phyloP scores from a whole-genome alignment of 2,329 filamentous ascomycete genomes.

The Alternaria consortialis region DNA sequence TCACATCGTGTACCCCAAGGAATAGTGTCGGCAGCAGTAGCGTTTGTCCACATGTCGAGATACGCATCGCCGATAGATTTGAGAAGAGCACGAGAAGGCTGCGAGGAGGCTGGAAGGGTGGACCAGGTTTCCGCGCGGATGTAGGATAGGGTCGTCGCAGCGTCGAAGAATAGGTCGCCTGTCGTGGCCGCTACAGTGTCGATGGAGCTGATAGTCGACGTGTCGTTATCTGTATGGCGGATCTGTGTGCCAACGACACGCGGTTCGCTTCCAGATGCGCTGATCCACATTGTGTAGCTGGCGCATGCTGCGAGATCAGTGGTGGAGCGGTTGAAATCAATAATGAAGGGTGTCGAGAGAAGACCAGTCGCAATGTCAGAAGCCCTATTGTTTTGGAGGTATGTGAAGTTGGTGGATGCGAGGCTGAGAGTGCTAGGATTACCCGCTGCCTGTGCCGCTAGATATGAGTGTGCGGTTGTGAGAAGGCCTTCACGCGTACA shows the following conservation, averaged over 20 bases:
- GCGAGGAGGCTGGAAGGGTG: slow-evolving; percentile 23
- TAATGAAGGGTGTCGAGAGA: slow-evolving; percentile 28
- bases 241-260: slow-evolving; percentile 43
- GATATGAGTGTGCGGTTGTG: slow-evolving; percentile 33
- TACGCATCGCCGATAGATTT: slow-evolving; percentile 41
- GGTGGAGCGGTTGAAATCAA: slow-evolving; percentile 38
- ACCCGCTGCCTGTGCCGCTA: slow-evolving; percentile 34
- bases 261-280: slow-evolving; percentile 29
- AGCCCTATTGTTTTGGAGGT: slow-evolving; percentile 44
- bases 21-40: slow-evolving; percentile 39
- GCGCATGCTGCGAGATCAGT: slow-evolving; percentile 38
- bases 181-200: slow-evolving; percentile 43
- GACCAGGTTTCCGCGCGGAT: slow-evolving; percentile 40
- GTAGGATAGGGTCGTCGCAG: slow-evolving; percentile 38
- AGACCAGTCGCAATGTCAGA: slow-evolving; percentile 32
- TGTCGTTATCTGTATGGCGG: slow-evolving; percentile 34
- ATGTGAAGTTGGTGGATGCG: slow-evolving; percentile 34
- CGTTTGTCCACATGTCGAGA: slow-evolving; percentile 45
- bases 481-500: slow-evolving; percentile 42
- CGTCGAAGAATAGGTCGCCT: slow-evolving; percentile 43
- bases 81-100: slow-evolving; percentile 37
- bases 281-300: slow-evolving; percentile 44
- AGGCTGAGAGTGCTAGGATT: slow-evolving; percentile 31
- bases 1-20: slow-evolving; percentile 43
- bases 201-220: slow-evolving; percentile 32